A percentile compares a stretch with the other conserved stretches of the same genome.
These are phyloP conservation scores for Apiospora rasikravindrae DNA, from an alignment of 2,329 filamentous ascomycete genomes.

Conservation along the genomic window DNA sequence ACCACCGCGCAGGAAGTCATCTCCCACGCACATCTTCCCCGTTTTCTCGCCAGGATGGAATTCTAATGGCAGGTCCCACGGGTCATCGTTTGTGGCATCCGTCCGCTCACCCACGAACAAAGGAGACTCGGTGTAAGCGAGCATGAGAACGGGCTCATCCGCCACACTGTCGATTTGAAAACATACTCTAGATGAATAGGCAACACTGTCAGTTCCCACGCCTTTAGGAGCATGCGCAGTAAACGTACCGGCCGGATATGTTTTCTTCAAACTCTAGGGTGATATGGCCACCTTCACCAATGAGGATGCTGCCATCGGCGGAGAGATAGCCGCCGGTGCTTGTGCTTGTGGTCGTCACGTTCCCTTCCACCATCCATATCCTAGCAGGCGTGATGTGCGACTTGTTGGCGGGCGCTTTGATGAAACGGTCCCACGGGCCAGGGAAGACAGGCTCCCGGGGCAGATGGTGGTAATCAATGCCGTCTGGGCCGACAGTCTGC, in stretches of 20 bases:
- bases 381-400: slow-evolving; percentile 39
- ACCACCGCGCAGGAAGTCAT: slow-evolving; percentile 42
- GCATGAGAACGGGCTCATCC: slow-evolving; percentile 38
- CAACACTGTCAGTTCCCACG: background rate
- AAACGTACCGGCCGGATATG: slow-evolving; percentile 42
- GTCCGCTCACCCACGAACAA: slow-evolving; percentile 39
- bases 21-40: slow-evolving; percentile 41
- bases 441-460: slow-evolving; percentile 41
- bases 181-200: slow-evolving; percentile 37
- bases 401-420: slow-evolving; percentile 43
- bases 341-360: slow-evolving; percentile 32
- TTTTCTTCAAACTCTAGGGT: slow-evolving; percentile 48
- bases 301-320: slow-evolving; percentile 29
- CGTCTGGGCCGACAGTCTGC: background rate
- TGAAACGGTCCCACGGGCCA: slow-evolving; percentile 46
- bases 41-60: slow-evolving; percentile 35
- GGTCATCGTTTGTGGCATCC: slow-evolving; percentile 42
- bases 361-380: slow-evolving; percentile 42
- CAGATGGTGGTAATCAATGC: slow-evolving; percentile 32
- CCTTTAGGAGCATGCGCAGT: background rate
- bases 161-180: slow-evolving; percentile 38
- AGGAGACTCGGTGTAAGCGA: slow-evolving; percentile 45
- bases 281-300: slow-evolving; percentile 40
- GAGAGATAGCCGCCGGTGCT: slow-evolving; percentile 21
- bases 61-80: slow-evolving; percentile 39